Evolutionary conservation across 2,329 filamentous ascomycete species (phyloP), one percentile per base, ranked within the genome.

Genomic region (Alternaria sp.): DNA sequence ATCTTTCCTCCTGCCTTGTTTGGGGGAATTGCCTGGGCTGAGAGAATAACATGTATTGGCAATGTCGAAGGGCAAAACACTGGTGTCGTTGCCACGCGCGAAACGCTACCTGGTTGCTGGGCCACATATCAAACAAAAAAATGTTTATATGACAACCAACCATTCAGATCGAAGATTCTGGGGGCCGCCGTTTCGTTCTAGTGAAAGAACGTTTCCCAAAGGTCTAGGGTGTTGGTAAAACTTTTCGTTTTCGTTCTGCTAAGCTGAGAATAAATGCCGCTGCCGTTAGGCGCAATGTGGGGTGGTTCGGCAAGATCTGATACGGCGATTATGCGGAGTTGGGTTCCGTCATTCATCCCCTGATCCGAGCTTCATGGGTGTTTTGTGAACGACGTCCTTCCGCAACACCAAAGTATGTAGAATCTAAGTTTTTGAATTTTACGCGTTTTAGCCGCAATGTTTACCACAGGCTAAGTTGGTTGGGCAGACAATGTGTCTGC

Each of bases 391-490:
- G 42, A 46, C 11, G 5, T 40, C 17, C 24, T 24, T 24, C 24
- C 21, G 10, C 21, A 14, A 14, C 37, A 24, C 37, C 37, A 24
- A 6, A 10, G n/a, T 40, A 17, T 13, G 17, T 10, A 13, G 14
- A 33, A 46, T 5, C 34, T 17, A 46, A 7, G 14, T 5, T 46
- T 23, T 14, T n/a, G 44, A 46, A 24, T 40, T 26, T 24, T 10
- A 42, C 24, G 39, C 37, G 10, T n/a, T 55, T 55, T 54, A 58
- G 52, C 56, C 51, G 51, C 23, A 50, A 50, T 50, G 40, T 54
- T 51, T 55, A 39, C 17, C 21, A 45, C 51, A 58, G 67, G 68
- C 66, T 70, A 69, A 71, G 62, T 70, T 69, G 66, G 66, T 52
- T 61, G 51, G 56, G 24, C 39, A 34, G 45, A 13, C 39, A 29